Base-by-base conservation (phyloP, 1,284 basidiomycete species). In the Cryptococcus depauperatus region DNA sequence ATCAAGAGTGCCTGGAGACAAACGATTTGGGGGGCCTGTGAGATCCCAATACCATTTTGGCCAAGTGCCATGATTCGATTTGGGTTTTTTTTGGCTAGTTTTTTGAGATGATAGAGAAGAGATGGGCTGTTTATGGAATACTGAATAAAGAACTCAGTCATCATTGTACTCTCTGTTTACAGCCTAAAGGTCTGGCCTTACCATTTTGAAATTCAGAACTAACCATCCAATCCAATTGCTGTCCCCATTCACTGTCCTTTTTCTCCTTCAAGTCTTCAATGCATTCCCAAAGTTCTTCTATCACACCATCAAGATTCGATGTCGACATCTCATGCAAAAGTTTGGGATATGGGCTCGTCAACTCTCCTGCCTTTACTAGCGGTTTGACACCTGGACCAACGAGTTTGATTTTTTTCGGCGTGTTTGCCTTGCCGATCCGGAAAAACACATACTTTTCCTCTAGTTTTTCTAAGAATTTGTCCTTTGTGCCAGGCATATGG, bases 21-120 rank as follows among this genome's bases (percentile, higher is more conserved):
- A 44, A 29, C 59, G 60, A 11, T 54, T 59, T 1, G 60, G 48
- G 0, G 74, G 67, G 9, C 66, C 62, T 40, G 74, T 71, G 40
- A 91, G 78, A 32, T 97, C 90, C 88, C 86, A 93, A 66, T 90
- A 99, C 93, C 95, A 99, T 62, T 90, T 87, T 0, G 92, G 93
- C 79, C 79, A 80, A 46, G 68, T 64, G 33, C 60, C 66, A 18
- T 46, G 13, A 23, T 49, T 46, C 19, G 25, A n/a, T 25, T 48
- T 46, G 7, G 28, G 9, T 4, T 41, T 30, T 33, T 46, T 50
- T 44, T n/a, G n/a, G n/a, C n/a, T n/a, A n/a, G n/a, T n/a, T n/a
- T n/a, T n/a, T n/a, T n/a, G n/a, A 6, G 29, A 11, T 22, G 35
- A 29, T 16, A 7, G 18, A 18, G 7, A 30, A 14, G n/a, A n/a